Evolutionary conservation across 495 filamentous ascomycete genomes (phyloP).

Genomic region (Lasiosphaeria miniovina): DNA sequence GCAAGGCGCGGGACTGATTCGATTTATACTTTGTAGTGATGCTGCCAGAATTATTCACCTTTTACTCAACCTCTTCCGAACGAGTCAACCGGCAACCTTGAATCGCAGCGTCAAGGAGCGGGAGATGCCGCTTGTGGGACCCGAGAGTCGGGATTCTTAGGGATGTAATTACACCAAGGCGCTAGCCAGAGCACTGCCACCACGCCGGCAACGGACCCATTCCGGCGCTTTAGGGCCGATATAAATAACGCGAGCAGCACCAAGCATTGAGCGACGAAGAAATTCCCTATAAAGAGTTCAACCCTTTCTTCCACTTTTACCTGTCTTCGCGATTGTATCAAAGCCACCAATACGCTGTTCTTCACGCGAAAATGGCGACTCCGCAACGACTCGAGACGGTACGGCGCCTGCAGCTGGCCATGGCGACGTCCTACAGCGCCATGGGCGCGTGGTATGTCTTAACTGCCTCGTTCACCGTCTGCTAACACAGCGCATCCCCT

Average conservation of each 20-base stretch:
- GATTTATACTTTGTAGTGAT: too few relatives aligned
- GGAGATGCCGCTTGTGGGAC: too few relatives aligned
- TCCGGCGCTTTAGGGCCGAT: neutral
- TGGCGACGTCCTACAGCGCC: conserved; percentile 20
- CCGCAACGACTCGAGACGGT: conserved; percentile 25
- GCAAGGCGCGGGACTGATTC: too few relatives aligned
- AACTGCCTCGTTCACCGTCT: neutral
- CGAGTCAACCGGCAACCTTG: too few relatives aligned
- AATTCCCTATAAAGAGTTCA: neutral
- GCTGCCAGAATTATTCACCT: too few relatives aligned
- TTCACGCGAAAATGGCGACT: conserved; percentile 14
- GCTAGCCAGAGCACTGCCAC: neutral
- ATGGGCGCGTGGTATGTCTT: conserved; percentile 23
- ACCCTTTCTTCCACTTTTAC: neutral
- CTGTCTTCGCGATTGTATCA: neutral
- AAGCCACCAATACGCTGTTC: neutral
- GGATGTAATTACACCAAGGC: neutral
- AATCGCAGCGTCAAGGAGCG: too few relatives aligned
- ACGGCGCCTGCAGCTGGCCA: conserved; percentile 23
- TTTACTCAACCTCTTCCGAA: too few relatives aligned
- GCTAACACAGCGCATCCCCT: neutral
- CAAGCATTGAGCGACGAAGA: neutral
- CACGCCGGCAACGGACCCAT: neutral
- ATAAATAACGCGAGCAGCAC: neutral
- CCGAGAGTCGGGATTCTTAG: neutral